A percentile compares a stretch with the other conserved stretches of the same genome.
These are phyloP conservation scores for Hanseniaspora jakobsenii DNA, from an alignment of 805 yeast genomes.

Conservation along the genomic window DNA sequence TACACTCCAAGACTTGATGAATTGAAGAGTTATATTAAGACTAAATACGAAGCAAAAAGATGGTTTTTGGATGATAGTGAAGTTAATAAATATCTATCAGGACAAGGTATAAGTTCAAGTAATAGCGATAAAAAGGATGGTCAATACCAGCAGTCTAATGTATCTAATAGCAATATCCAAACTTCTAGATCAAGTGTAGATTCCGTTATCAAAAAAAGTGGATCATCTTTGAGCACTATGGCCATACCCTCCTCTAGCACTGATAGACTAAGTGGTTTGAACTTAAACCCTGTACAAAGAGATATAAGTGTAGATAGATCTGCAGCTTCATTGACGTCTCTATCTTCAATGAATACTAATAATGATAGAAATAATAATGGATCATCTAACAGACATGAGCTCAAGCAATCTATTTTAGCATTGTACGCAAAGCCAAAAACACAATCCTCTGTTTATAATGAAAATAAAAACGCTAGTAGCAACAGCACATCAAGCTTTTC, in stretches of 20 bases:
- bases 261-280: slow-evolving; percentile 16
- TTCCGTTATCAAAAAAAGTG: too few relatives aligned
- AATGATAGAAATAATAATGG: too few relatives aligned
- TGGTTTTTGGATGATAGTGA: slow-evolving; percentile 47
- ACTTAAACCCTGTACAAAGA: slow-evolving; percentile 10
- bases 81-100: slow-evolving; percentile 35
- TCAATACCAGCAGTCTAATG: too few relatives aligned
- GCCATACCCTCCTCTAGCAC: too few relatives aligned
- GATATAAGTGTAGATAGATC: not conserved
- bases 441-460: slow-evolving; percentile 15
- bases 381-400: slow-evolving; percentile 70
- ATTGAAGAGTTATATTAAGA: slow-evolving; percentile 78
- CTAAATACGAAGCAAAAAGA: slow-evolving; percentile 81
- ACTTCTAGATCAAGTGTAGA: too few relatives aligned
- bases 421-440: slow-evolving; percentile 56
- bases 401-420: slow-evolving; percentile 83
- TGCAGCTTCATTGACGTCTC: slow-evolving; percentile 15
- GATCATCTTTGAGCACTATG: too few relatives aligned
- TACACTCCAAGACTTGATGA: slow-evolving; percentile 75
- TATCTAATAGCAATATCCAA: too few relatives aligned
- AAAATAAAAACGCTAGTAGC: slow-evolving; percentile 18
- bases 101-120: too few relatives aligned
- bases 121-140: too few relatives aligned
- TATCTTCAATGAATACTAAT: slow-evolving; percentile 5
- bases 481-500: not conserved